Base-by-base conservation (phyloP, 2,329 filamentous ascomycete species). In the Periconia digitata region DNA sequence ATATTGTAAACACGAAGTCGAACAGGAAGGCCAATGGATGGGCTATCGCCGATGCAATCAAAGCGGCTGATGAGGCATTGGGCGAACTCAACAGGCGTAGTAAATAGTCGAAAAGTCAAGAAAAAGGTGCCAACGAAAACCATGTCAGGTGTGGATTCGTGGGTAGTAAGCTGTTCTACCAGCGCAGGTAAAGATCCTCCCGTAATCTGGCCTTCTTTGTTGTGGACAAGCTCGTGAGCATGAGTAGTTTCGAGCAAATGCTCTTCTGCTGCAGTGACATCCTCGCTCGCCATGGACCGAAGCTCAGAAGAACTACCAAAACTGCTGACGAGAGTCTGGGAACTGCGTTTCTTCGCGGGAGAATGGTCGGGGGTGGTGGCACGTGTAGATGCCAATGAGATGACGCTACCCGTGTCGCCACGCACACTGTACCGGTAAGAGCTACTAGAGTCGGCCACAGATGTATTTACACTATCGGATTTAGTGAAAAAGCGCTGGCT, bases 111-210 rank as follows among this genome's bases (percentile, higher is more conserved):
- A 75, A 99, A 99, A 0, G 94, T 99, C 22, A 97, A 85, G 67
- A 95, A 97, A 67, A 99, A 97, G 0, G 94, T 90, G 2, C 90
- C 92, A 36, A 96, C 90, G 60, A 97, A 97, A 64, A 89, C 84
- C 16, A 89, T 85, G 66, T 97, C 92, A 0, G 94, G 94, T 0
- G 92, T 95, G 0, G 90, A 89, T 68, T 96, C 90, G 67, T 95
- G 91, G 0, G 89, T 90, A 0, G 94, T 97, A 36, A 99, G 82
- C 54, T 91, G 86, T 76, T 99, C 94, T n/a, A 99, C 87, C 22
- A 99, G 77, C 2, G 94, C 94, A 5, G 89, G 85, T 12, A 99
- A 80, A 3, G 91, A 95, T 13, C 94, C 94, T 40, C 94, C 94
- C 36, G 89, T 89, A n/a, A 99, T 86, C 53, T 95, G 89, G 1